These are phyloP conservation scores for Monosporascus cannonballus DNA, from an alignment of 2,329 filamentous ascomycete genomes.

Conservation along the genomic window DNA sequence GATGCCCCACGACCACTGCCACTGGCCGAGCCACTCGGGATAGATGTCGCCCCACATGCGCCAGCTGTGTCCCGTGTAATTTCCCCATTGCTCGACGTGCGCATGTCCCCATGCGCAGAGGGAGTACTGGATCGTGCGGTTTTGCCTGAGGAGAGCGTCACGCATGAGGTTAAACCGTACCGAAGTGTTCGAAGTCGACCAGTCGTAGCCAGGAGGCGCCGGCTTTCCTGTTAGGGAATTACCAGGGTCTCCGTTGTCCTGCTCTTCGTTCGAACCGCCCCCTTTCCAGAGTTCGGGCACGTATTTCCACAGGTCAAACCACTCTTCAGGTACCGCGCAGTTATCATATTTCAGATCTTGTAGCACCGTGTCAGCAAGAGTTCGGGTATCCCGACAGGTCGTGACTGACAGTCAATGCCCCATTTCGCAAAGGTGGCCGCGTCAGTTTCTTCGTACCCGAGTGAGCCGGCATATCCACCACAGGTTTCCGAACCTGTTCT, in stretches of 20 bases:
- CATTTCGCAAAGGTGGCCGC: slow-evolving; percentile 51
- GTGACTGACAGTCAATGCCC: slow-evolving; percentile 47
- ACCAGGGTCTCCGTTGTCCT: too few species aligned
- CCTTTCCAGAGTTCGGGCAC: slow-evolving; percentile 8
- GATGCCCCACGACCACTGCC: slow-evolving; percentile 7
- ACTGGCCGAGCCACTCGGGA: too few species aligned
- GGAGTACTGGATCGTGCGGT: slow-evolving; percentile 42
- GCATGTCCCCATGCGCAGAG: slow-evolving; percentile 50
- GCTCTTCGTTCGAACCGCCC: too few species aligned
- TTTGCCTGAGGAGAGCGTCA: slow-evolving; percentile 39
- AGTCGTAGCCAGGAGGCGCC: slow-evolving; percentile 41
- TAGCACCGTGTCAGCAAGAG: not conserved
- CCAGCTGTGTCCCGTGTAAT: slow-evolving; percentile 40
- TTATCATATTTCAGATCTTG: slow-evolving; percentile 53
- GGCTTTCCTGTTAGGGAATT: too few species aligned
- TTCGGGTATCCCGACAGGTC: too few species aligned
- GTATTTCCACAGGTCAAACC: slow-evolving; percentile 29
- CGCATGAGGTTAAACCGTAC: slow-evolving; percentile 44
- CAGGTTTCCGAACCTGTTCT: slow-evolving; percentile 34
- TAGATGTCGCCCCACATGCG: slow-evolving; percentile 38
- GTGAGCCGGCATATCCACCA: slow-evolving; percentile 49
- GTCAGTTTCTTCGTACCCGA: slow-evolving; percentile 52
- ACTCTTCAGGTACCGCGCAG: slow-evolving; percentile 36
- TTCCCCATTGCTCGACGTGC: slow-evolving; percentile 44
- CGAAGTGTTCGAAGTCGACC: slow-evolving; percentile 38